Evolutionary conservation across 2,329 filamentous ascomycete species (phyloP).

Genomic region (Talaromyces piceae): DNA sequence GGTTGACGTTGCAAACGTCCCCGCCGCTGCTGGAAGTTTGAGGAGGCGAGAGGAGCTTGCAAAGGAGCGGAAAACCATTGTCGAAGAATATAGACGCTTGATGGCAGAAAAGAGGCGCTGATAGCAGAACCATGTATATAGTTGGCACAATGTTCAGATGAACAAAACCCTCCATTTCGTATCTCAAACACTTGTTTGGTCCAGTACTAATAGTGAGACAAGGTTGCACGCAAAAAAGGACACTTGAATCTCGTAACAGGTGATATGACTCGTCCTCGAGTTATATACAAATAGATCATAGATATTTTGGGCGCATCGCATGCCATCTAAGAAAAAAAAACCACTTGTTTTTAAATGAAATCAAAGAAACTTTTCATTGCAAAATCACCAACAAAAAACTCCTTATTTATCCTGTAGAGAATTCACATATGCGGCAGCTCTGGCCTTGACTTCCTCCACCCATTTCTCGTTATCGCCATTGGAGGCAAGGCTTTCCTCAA

Average conservation of each 20-base stretch:
- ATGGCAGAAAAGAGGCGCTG: slow-evolving; percentile 49
- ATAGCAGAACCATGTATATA: not conserved
- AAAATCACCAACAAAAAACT: slow-evolving; percentile 11
- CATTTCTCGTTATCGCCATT: slow-evolving; percentile 58
- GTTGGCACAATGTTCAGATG: no score
- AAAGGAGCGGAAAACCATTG: slow-evolving; percentile 60
- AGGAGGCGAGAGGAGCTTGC: slow-evolving; percentile 65
- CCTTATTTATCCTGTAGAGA: slow-evolving; percentile 26
- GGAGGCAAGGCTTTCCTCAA: slow-evolving; percentile 59
- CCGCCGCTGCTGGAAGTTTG: slow-evolving; percentile 62
- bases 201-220: no score
- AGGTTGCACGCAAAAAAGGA: not conserved
- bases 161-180: no score
- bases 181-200: no score
- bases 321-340: not conserved
- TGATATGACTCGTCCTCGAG: not conserved
- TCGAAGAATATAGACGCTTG: slow-evolving; percentile 64
- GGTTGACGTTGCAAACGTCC: slow-evolving; percentile 62
- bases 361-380: not conserved
- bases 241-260: not conserved
- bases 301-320: not conserved
- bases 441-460: slow-evolving; percentile 61
- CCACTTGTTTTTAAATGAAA: not conserved
- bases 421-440: slow-evolving; percentile 63
- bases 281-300: slow-evolving; percentile 1